Conservation (phyloP, 331 rosid species). For the Quercus tomentella region DNA sequence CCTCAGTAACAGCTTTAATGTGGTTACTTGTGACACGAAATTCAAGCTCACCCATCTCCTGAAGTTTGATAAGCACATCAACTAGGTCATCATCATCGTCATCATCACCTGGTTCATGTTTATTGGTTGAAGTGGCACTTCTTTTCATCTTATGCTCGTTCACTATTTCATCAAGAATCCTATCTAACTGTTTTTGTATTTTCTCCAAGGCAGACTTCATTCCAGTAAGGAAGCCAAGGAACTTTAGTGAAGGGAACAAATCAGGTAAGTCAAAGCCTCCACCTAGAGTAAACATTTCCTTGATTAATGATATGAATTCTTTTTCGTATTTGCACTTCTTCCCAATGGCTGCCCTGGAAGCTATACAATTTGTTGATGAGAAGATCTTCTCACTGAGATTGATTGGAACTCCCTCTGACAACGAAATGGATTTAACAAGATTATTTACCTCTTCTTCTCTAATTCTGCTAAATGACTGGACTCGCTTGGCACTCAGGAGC, state of each 20-base stretch:
- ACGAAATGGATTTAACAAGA: conserved; percentile 9
- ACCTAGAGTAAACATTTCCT: too few species aligned
- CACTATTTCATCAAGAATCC: background rate
- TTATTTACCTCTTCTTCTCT: conserved; percentile 27
- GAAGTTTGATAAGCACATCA: background rate
- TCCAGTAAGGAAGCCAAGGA: background rate
- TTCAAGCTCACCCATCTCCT: too few species aligned
- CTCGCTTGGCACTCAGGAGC: conserved; percentile 22
- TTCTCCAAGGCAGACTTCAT: background rate
- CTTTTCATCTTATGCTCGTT: background rate
- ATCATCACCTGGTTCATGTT: background rate
- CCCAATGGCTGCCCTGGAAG: too few species aligned
- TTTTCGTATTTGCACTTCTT: too few species aligned
- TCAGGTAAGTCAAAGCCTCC: too few species aligned
- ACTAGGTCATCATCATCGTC: background rate
- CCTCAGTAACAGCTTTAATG: too few species aligned
- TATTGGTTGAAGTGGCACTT: background rate
- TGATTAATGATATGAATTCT: too few species aligned
- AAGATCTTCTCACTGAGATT: too few species aligned
- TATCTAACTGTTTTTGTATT: background rate
- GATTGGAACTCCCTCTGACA: background rate
- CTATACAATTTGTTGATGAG: too few species aligned
- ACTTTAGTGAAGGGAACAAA: too few species aligned
- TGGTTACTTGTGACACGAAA: too few species aligned
- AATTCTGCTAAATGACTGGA: conserved; percentile 20